Evolutionary conservation across 306 rosid species (phyloP), one percentile per base, ranked within the genome.

Genomic region (Castanopsis chinensis): DNA sequence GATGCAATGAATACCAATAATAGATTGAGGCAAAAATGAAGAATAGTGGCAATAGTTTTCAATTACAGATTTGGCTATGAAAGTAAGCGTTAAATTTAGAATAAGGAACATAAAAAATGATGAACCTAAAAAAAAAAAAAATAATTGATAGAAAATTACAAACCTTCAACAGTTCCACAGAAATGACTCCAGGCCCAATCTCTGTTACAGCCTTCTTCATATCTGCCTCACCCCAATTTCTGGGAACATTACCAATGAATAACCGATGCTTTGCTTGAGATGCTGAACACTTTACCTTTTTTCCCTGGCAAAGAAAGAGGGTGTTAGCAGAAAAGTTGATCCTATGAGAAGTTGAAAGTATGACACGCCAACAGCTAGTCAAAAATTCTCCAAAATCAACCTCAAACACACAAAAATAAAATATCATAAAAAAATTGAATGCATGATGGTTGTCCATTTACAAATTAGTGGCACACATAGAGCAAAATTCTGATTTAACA

Each of bases 221-320:
- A 78, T 89, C 84, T 32, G 82, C 84, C 68, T 83, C 86, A 7
- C 82, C 88, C 97, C 97, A 92, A 41, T 32, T 76, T 81, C 81
- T 90, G 49, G 97, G 97, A 76, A 92, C 85, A 81, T 90, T 90
- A 41, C 93, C 94, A 60, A 92, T 88, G 84, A 88, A 92, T 78
- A 92, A 80, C 70, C 82, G 78, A 73, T 88, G 89, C 86, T 90
- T 90, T 59, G 88, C 88, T 81, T 88, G 90, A 55, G 93, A 84
- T 35, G 87, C 67, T 19, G 97, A 92, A 72, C 94, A 92, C 77
- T 78, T 90, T 72, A 90, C 76, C 73, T 63, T 89, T 69, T 64
- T 90, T 10, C 90, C 93, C 94, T 90, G 79, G 15, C 64, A 69
- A 84, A 18, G 37, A 77, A 70, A 74, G 53, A 55, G 54, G 37